Evolutionary conservation across 495 filamentous ascomycete genomes (phyloP).

Genomic region (Pyronema domesticum): DNA sequence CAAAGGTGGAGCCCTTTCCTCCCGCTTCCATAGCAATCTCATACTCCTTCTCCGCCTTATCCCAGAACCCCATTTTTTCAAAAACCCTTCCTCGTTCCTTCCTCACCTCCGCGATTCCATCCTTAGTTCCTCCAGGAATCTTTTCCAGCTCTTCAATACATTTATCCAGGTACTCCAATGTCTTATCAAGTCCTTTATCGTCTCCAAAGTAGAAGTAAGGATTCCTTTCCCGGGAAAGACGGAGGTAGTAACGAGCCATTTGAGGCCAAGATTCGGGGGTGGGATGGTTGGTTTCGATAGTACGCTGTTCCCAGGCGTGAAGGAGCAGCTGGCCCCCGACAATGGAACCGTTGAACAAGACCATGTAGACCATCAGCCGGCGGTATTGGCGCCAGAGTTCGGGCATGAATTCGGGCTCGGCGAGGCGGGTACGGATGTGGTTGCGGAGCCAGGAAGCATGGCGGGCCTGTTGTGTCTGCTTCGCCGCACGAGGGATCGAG

Average conservation of each 20-base stretch:
- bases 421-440: background rate
- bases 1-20: conserved; percentile 1
- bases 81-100: background rate
- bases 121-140: background rate
- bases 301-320: background rate
- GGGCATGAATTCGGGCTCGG: background rate
- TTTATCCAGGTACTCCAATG: background rate
- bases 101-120: background rate
- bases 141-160: background rate
- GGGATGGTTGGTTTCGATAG: background rate
- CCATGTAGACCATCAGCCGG: background rate
- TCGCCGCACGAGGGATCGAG: no score
- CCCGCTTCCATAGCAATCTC: background rate
- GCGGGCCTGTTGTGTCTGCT: background rate
- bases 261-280: background rate
- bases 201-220: background rate
- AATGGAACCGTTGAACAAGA: background rate
- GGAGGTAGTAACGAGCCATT: conserved; percentile 1
- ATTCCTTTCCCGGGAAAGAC: background rate
- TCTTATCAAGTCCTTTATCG: background rate
- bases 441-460: background rate
- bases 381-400: background rate
- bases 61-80: background rate
- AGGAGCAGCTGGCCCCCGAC: background rate
- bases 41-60: background rate